A percentile compares a stretch with the other conserved stretches of the same genome.
Evolutionary conservation across 306 rosid species (phyloP).

Genomic region (Trifolium fragiferum): DNA sequence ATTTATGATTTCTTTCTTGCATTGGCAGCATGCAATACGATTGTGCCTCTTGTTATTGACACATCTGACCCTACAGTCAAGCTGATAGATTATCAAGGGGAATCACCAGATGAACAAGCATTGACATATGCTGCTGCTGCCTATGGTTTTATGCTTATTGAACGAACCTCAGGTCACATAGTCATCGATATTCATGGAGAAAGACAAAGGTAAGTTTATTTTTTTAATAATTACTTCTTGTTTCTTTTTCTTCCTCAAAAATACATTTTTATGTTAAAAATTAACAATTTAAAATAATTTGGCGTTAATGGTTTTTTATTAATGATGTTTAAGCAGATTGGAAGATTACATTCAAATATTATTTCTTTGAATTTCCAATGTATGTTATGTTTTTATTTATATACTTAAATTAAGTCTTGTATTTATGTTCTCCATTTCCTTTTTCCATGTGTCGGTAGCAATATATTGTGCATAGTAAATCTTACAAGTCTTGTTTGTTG

Average conservation of each 20-base stretch:
- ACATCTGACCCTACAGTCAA: slow-evolving; percentile 70
- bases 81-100: slow-evolving; percentile 95
- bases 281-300: background rate
- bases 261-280: slow-evolving; percentile 12
- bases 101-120: slow-evolving; percentile 98
- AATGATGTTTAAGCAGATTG: slow-evolving; percentile 1
- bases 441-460: no score
- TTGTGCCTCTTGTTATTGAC: slow-evolving; percentile 81
- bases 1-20: slow-evolving; percentile 87
- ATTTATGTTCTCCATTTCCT: no score
- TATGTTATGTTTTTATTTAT: no score
- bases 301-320: slow-evolving; percentile 16
- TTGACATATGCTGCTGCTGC: slow-evolving; percentile 91
- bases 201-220: slow-evolving; percentile 60
- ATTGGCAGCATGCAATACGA: slow-evolving; percentile 94
- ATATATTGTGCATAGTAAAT: no score
- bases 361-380: background rate
- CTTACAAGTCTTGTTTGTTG: background rate
- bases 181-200: slow-evolving; percentile 80
- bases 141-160: slow-evolving; percentile 87
- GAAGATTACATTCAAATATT: slow-evolving; percentile 21
- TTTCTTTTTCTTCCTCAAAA: slow-evolving; percentile 28
- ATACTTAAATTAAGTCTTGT: no score
- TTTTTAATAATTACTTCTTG: slow-evolving; percentile 18
- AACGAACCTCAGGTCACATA: slow-evolving; percentile 94